Conservation (phyloP, 495 filamentous ascomycete species). For the Clavariopsis aquatica region DNA sequence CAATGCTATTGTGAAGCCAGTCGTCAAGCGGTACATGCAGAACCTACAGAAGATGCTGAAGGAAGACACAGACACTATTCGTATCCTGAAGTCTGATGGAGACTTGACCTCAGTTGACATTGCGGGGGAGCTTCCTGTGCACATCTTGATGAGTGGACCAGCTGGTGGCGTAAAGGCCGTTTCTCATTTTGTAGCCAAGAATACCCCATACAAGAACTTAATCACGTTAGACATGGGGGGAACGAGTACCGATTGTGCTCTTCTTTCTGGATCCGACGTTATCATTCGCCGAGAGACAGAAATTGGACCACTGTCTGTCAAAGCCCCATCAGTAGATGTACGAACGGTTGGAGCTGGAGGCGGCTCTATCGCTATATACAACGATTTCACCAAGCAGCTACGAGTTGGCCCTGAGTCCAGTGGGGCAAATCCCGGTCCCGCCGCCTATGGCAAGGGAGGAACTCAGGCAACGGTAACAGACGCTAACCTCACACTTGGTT, state of each 20-base stretch:
- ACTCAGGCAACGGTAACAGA: slow-evolving; percentile 53
- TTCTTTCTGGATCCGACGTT: slow-evolving; percentile 52
- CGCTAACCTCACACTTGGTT: slow-evolving; percentile 54
- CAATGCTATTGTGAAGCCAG: slow-evolving; percentile 54
- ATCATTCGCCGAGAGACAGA: slow-evolving; percentile 52
- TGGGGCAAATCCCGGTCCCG: slow-evolving; percentile 51
- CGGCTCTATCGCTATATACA: slow-evolving; percentile 52
- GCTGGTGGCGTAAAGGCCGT: slow-evolving; percentile 54
- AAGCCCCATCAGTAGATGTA: slow-evolving; percentile 53
- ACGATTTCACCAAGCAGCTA: slow-evolving; percentile 52
- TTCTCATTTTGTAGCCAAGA: slow-evolving; percentile 50
- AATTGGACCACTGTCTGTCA: slow-evolving; percentile 51
- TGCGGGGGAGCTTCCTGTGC: slow-evolving; percentile 51
- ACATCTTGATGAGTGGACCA: slow-evolving; percentile 53
- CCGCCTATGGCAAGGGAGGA: slow-evolving; percentile 54
- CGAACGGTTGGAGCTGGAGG: slow-evolving; percentile 55
- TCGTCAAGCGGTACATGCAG: slow-evolving; percentile 50
- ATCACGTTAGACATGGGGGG: slow-evolving; percentile 58
- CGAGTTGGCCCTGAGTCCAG: slow-evolving; percentile 56
- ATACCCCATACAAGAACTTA: slow-evolving; percentile 53
- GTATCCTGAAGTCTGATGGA: slow-evolving; percentile 55
- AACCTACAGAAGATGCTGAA: slow-evolving; percentile 47
- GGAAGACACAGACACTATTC: slow-evolving; percentile 48
- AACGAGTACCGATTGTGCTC: slow-evolving; percentile 53
- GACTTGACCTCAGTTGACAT: slow-evolving; percentile 51